Conservation (phyloP, 129 eudicot species). For the Saussurea involucrata region DNA sequence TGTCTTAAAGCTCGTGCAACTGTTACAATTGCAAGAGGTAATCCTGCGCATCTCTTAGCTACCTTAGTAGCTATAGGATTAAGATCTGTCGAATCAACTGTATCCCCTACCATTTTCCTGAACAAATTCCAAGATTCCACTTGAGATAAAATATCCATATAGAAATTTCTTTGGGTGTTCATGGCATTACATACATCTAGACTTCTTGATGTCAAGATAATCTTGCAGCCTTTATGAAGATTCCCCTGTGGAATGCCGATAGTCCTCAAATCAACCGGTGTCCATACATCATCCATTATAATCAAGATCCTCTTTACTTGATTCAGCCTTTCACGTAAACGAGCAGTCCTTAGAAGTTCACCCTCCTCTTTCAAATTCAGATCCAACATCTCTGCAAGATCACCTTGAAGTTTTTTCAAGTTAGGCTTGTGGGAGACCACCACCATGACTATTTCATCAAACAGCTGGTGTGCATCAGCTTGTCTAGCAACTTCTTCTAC, state of each 20-base stretch:
- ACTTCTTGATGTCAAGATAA: slow-evolving; percentile 45
- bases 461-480: slow-evolving; percentile 25
- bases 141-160: slow-evolving; percentile 29
- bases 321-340: slow-evolving; percentile 38
- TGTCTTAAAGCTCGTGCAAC: slow-evolving; percentile 41
- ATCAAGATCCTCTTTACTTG: slow-evolving; percentile 35
- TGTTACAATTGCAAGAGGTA: slow-evolving; percentile 45
- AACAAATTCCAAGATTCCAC: slow-evolving; percentile 44
- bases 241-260: slow-evolving; percentile 43
- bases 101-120: slow-evolving; percentile 28
- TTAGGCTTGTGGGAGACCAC: slow-evolving; percentile 36
- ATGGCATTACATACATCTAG: slow-evolving; percentile 39
- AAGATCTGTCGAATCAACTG: slow-evolving; percentile 25
- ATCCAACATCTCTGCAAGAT: slow-evolving; percentile 39
- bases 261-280: slow-evolving; percentile 28
- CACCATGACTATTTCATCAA: slow-evolving; percentile 41
- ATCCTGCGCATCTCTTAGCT: slow-evolving; percentile 36
- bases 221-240: slow-evolving; percentile 37
- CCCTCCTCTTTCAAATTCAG: slow-evolving; percentile 35
- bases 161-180: slow-evolving; percentile 30
- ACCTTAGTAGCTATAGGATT: slow-evolving; percentile 29
- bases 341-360: slow-evolving; percentile 29
- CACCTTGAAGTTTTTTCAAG: slow-evolving; percentile 40
- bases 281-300: slow-evolving; percentile 43
- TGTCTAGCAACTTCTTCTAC: slow-evolving; percentile 32